Evolutionary conservation across 73 alveolate genomes (phyloP), one percentile per base, ranked within the genome.

Genomic region (Chromera velia): DNA sequence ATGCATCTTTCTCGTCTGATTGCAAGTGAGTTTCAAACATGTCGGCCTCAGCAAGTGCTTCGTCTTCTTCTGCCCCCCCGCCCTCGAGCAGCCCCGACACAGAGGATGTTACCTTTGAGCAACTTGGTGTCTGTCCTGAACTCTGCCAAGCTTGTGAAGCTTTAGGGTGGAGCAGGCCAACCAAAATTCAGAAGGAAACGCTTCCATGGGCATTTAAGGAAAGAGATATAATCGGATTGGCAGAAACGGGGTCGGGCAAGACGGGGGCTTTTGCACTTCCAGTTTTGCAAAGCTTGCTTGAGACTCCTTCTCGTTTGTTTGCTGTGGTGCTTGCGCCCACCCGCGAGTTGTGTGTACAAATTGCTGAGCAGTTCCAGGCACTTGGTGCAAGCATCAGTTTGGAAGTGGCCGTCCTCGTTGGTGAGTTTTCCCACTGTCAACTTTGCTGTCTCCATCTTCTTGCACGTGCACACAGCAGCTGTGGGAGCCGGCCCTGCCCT

Each of bases 191-290:
- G 70, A 29, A 1, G 28, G 24, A 93, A 75, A 70, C 96, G 18
- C 82, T 93, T 13, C 96, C 98, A 0, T 93, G 93, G 87, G 89
- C 98, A 6, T 81, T 93, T 76, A 87, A 91, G 88, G 94, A 92
- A 28, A 87, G 93, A 32, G 98, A 93, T 82, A 91, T 93, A 67
- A 93, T 93, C 45, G 98, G 96, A 68, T 76, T 93, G 72, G 98
- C 98, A 0, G 98, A 93, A 84, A 93, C 98, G 32, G 98, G 98
- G 66, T 79, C 92, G 34, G 98, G 98, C 17, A 93, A 93, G 91
- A 93, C 98, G 26, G 95, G 94, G 0, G 89, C 98, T 28, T 93
- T 89, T 69, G 98, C 94, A 26, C 81, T 93, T 31, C 98, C 98
- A 34, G 82, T 93, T 48, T 85, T 93, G 46, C 92, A 93, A 87